phyloP scores from a whole-genome alignment of 2,329 filamentous ascomycete genomes.

The Decorospora gaudefroyi region DNA sequence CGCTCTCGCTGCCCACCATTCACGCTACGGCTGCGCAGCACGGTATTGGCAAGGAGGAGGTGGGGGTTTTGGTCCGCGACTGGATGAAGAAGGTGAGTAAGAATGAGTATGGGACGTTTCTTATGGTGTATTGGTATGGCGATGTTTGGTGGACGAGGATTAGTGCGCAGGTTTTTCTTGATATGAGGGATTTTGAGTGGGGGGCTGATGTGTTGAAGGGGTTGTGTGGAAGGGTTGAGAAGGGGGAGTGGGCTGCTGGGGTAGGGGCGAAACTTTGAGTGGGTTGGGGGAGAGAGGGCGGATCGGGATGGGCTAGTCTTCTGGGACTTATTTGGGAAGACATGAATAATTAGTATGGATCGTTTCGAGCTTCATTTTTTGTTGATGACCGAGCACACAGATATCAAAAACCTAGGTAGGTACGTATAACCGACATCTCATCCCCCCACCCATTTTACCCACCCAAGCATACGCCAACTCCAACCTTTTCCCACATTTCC shows the following conservation, averaged over 20 bases:
- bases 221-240: constrained; percentile 58
- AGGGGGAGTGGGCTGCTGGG: constrained; percentile 48
- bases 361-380: no score
- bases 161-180: constrained; percentile 84
- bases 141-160: constrained; percentile 71
- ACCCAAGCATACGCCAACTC: no score
- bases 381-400: no score
- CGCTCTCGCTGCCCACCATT: constrained; percentile 57
- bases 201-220: constrained; percentile 63
- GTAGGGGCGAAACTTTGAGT: constrained; percentile 16
- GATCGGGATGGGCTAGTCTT: background rate
- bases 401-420: no score
- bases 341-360: background rate
- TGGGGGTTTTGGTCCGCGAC: constrained; percentile 42
- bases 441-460: no score
- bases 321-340: background rate
- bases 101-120: constrained; percentile 70
- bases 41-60: constrained; percentile 24
- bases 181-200: constrained; percentile 76
- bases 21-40: constrained; percentile 20
- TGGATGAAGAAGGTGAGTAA: constrained; percentile 51
- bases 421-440: no score
- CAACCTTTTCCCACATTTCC: no score
- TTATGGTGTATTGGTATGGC: constrained; percentile 65
- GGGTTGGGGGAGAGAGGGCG: background rate